Conservation (phyloP, 495 filamentous ascomycete genomes). For the Daldinia grandis region DNA sequence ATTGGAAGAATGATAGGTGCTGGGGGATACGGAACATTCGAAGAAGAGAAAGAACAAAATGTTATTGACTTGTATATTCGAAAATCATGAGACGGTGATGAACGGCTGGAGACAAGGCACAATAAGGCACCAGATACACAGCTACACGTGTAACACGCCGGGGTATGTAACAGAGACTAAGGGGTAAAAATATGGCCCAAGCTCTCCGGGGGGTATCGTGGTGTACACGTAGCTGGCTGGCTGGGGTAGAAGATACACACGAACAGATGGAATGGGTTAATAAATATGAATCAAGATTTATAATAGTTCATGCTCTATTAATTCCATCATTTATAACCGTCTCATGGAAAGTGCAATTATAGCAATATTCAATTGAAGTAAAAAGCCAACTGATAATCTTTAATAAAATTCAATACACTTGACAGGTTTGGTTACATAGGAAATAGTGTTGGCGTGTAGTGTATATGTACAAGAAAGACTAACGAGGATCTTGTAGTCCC, state of each 20-base stretch:
- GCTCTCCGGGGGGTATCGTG: background rate
- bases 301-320: background rate
- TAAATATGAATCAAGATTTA: background rate
- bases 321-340: background rate
- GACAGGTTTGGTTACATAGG: background rate
- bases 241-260: background rate
- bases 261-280: background rate
- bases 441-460: background rate
- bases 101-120: background rate
- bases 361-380: background rate
- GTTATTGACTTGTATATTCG: background rate
- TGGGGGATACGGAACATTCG: background rate
- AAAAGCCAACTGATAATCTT: background rate
- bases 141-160: slow-evolving; percentile 34
- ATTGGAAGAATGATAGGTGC: background rate
- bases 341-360: background rate
- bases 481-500: background rate
- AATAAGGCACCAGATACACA: slow-evolving; percentile 18
- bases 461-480: background rate
- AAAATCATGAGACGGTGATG: background rate
- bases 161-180: slow-evolving; percentile 3
- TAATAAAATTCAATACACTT: background rate
- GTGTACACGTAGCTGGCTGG: slow-evolving; percentile 3
- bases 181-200: slow-evolving; percentile 5
- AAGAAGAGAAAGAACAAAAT: background rate